Base-by-base conservation (phyloP, 2,329 filamentous ascomycete species). In the Calcarisporium arbuscula region DNA sequence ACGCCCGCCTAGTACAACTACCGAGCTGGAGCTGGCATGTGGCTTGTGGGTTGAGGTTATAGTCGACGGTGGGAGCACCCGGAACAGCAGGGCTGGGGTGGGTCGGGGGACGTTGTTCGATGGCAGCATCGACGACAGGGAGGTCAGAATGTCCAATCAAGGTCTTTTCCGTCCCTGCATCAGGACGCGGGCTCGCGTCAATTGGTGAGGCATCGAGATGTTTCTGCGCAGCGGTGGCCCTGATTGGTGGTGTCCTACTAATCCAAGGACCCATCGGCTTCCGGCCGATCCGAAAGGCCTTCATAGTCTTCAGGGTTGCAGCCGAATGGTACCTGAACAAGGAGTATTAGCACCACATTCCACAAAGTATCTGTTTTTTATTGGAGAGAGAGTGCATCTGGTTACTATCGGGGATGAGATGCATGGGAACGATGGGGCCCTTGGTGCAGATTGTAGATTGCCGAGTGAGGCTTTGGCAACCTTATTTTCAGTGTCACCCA, bases 221-320 rank as follows among this genome's bases (percentile, higher is more conserved):
- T n/a, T n/a, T n/a, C n/a, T n/a, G n/a, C n/a, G n/a, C n/a, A 49
- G 67, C 49, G 28, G 67, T 66, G 26, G 68, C 65, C 50, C 70
- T 65, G 40, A 80, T 78, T 44, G 77, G 77, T 36, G 77, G 76
- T 44, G 67, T 70, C 45, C 70, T 62, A 57, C 76, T 77, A 40
- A 58, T 56, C 76, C 76, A 81, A 23, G 66, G 66, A 42, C 69
- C 65, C 35, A 58, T 49, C 30, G 72, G 61, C 50, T 66, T 69
- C 48, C 67, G 69, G 46, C 75, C 77, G 46, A 81, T 76, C 46
- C 72, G 72, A 56, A 69, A 78, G 46, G 68, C 65, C 52, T 68
- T 71, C 73, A 81, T 78, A 32, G 67, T 69, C 31, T 64, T 60
- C 19, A 77, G 53, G 11, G 74, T 74, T 35, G 62, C 56, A 26